Evolutionary conservation across 208 protist genomes (phyloP), one percentile per base, ranked within the genome.

Genomic region (Acanthamoeba sp.): DNA sequence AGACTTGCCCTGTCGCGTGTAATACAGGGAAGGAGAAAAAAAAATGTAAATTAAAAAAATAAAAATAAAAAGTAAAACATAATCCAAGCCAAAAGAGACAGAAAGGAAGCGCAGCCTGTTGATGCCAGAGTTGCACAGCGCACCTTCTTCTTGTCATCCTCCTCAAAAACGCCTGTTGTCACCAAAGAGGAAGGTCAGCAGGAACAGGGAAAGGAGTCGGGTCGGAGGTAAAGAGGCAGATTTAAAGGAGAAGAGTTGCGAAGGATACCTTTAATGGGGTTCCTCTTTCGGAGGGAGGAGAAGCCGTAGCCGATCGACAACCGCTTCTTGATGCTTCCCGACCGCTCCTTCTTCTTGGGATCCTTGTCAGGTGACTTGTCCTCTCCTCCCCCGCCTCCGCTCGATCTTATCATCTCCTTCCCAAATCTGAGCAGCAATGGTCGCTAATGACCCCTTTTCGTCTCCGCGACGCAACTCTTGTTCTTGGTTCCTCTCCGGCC

Each of bases 331-430:
- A 69, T 69, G 59, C 59, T 69, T 4, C 50, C 52, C 52, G 59
- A 36, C 9, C 59, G 59, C 59, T 69, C 59, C 59, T 69, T 69
- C 59, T 69, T 69, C 59, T 69, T 69, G 59, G n/a, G n/a, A 22
- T n/a, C 59, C 59, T 69, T 69, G 0, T 69, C 59, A 18, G 59
- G 59, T 20, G 59, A 69, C n/a, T 69, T 69, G n/a, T 69, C 59
- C n/a, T 69, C 59, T n/a, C n/a, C 59, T 9, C 3, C 59, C 3
- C n/a, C 29, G 29, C n/a, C 29, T 69, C 59, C 59, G 6, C 29
- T 69, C 59, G 7, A 34, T 20, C 6, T 55, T 55, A 20, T 69
- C n/a, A 69, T 69, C n/a, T 34, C 29, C 22, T 14, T 34, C 59
- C 59, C 27, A 62, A 20, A 62, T 29, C 27, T 27, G 22, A 22